Base-by-base conservation (phyloP, 805 yeast genomes). In the Zygoascus ofunaensis region DNA sequence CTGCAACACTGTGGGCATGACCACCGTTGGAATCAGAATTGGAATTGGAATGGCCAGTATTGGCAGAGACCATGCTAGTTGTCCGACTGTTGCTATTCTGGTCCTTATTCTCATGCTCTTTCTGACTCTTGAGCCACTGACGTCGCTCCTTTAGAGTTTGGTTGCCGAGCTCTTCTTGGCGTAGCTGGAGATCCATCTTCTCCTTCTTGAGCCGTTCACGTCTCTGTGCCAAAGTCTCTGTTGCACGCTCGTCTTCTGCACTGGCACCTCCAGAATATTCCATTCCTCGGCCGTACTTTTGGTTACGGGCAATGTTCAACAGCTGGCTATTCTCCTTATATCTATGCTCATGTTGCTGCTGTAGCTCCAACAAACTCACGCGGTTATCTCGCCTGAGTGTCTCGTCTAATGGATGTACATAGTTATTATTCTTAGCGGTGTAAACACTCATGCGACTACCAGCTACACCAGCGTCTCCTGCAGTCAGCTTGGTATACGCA, bases 111-210 rank as follows among this genome's bases (percentile, higher is more conserved):
- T 33, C n/a, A n/a, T n/a, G n/a, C n/a, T n/a, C n/a, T n/a, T n/a
- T n/a, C n/a, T 50, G 48, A 7, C 43, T 38, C 43, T 53, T 52
- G 24, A 60, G 45, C 19, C 65, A 52, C 5, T 52, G 53, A 7
- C 62, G 44, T 2, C 66, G 58, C 23, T 55, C 55, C 3, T 58
- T 57, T 34, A 62, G 51, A 8, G 64, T 50, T 49, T 61, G 64
- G 24, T 48, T 46, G 12, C 30, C 30, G 10, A 26, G 30, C 30
- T 8, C 10, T 7, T 26, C 30, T 12, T 26, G 30, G 30, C 30
- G 30, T 8, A 12, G 12, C 30, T 26, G 7, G 10, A 8, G 10
- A 8, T 26, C 30, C 26, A 48, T 43, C 34, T 50, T 47, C 35
- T 50, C 49, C 14, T 44, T 38, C 42, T 53, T 52, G 24, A 60